Conservation (phyloP, 31 red algal species). For the Porphyra umbilicalis region DNA sequence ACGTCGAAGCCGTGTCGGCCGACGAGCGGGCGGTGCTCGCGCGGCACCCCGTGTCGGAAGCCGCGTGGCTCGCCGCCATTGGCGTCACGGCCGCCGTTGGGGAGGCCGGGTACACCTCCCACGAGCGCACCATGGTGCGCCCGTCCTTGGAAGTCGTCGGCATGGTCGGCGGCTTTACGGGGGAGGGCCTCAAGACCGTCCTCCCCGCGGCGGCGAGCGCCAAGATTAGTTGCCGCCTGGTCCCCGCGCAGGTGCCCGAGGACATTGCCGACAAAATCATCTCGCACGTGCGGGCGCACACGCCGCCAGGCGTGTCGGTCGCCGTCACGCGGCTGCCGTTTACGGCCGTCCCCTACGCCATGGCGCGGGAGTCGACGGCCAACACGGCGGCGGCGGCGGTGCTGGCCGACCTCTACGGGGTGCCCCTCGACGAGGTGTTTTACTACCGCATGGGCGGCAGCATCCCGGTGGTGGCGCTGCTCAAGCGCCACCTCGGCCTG, state of each 20-base stretch:
- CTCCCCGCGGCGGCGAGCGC: slow-evolving; percentile 56
- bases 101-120: slow-evolving; percentile 29
- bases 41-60: slow-evolving; percentile 13
- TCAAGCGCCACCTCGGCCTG: slow-evolving; percentile 17
- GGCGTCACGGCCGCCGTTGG: slow-evolving; percentile 38
- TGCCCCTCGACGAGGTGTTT: slow-evolving; percentile 6
- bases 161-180: slow-evolving; percentile 67
- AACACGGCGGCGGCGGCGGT: slow-evolving; percentile 17
- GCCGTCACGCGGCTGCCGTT: slow-evolving; percentile 25
- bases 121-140: slow-evolving; percentile 50
- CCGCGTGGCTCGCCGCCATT: slow-evolving; percentile 12
- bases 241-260: slow-evolving; percentile 26
- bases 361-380: slow-evolving; percentile 4
- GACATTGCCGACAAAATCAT: slow-evolving; percentile 10
- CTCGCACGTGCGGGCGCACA: slow-evolving; percentile 16
- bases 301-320: slow-evolving; percentile 2
- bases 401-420: slow-evolving; percentile 27
- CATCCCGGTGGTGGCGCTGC: slow-evolving; percentile 40
- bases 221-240: slow-evolving; percentile 62
- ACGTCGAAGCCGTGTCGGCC: slow-evolving; percentile 27
- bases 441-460: slow-evolving; percentile 35
- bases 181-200: slow-evolving; percentile 72
- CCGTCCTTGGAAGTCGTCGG: slow-evolving; percentile 80
- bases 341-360: slow-evolving; percentile 23
- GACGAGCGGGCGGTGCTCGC: slow-evolving; percentile 36